phyloP scores from a whole-genome alignment of 2,329 filamentous ascomycete genomes.

The Lomentospora prolificans region DNA sequence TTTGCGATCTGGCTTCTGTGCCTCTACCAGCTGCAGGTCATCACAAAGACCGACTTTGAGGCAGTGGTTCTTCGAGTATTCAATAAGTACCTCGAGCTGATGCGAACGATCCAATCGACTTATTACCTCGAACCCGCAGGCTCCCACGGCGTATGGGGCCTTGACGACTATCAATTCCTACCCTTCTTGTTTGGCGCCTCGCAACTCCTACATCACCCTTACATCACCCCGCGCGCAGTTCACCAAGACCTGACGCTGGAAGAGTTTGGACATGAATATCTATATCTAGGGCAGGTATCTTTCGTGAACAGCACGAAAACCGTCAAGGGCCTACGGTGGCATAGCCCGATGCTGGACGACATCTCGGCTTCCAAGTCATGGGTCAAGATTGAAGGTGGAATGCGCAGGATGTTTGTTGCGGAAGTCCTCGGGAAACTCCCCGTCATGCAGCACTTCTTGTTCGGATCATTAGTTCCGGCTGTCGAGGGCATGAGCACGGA shows the following conservation, averaged over 20 bases:
- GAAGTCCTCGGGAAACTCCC: constrained; percentile 90
- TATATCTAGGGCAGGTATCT: constrained; percentile 85
- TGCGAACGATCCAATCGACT: constrained; percentile 79
- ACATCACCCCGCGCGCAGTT: constrained; percentile 68
- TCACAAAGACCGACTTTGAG: constrained; percentile 59
- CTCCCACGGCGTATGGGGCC: constrained; percentile 93
- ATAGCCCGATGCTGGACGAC: constrained; percentile 96
- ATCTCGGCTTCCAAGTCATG: constrained; percentile 85
- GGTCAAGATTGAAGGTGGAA: constrained; percentile 86
- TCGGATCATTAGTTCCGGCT: constrained; percentile 76
- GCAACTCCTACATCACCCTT: constrained; percentile 77
- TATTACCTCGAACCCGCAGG: constrained; percentile 97
- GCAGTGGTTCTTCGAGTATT: constrained; percentile 71
- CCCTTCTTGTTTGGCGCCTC: constrained; percentile 92
- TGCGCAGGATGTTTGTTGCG: constrained; percentile 92
- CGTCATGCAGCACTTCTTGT: constrained; percentile 98
- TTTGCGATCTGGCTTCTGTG: constrained; percentile 96
- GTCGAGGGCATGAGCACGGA: constrained; percentile 70
- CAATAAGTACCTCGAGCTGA: constrained; percentile 69
- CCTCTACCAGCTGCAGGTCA: constrained; percentile 65
- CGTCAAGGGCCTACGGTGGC: constrained; percentile 88
- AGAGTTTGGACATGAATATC: constrained; percentile 70
- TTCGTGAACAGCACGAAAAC: constrained; percentile 97
- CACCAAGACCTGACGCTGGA: constrained; percentile 84
- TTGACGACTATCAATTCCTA: constrained; percentile 95